Base-by-base conservation (phyloP, 2,329 filamentous ascomycete genomes). In the Aureobasidium sp. region DNA sequence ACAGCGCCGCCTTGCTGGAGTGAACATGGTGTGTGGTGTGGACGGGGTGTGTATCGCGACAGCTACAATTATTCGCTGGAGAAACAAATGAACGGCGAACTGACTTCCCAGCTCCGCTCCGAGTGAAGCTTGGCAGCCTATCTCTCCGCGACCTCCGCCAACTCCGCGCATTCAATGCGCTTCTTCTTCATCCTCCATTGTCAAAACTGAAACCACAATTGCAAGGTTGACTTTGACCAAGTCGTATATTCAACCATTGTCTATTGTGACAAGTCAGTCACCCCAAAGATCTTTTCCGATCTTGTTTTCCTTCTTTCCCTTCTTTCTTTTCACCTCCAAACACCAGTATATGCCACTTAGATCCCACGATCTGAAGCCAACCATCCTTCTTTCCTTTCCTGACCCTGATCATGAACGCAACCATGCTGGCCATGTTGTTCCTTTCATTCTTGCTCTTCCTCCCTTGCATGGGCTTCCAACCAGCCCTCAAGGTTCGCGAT, bases 1-100 rank as follows among this genome's bases (percentile, higher is more conserved):
- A 67, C 80, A 81, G 75, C 81, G 83, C 70, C 82, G 81, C 73
- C 85, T 80, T 69, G 84, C 81, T 67, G 84, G 82, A 68, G 82
- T 82, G 71, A 90, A 81, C 86, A 91, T 90, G 67, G 69, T 76
- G 71, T 60, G 55, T 63, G 34, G 5, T 47, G 46, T 27, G 53
- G 34, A 50, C 56, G 20, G 24, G 34, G 27, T 43, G 43, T 41
- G 43, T 29, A 39, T 39, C 44, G 47, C 36, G 36, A 47, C 43
- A 29, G 36, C 3, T 36, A 27, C 41, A 47, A 59, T 24, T 10
- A 20, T 47, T 47, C 29, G 44, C 44, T 41, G 34, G 56, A 48
- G 32, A 59, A 50, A 53, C 39, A 48, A 53, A 15, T 46, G 24
- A n/a, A 41, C 27, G 52, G 39, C 52, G 52, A 55, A 43, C 13